Conservation (phyloP, 2,329 filamentous ascomycete genomes). For the Ophiostoma sp. region DNA sequence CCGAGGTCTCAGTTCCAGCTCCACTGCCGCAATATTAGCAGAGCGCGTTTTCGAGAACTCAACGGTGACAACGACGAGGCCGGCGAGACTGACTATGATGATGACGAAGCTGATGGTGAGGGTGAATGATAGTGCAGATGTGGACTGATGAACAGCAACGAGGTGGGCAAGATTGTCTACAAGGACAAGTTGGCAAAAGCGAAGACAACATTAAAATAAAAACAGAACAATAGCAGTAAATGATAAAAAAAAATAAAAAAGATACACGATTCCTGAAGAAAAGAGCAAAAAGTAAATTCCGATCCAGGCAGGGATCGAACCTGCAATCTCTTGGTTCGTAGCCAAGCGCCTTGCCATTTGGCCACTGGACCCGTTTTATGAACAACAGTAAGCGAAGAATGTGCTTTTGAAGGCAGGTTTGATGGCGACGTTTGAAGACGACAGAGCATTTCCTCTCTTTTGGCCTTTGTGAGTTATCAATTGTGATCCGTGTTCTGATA, state of each 20-base stretch:
- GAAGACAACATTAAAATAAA: background rate
- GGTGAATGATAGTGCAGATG: background rate
- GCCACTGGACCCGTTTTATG: conserved; percentile 32
- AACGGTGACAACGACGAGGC: background rate
- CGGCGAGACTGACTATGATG: background rate
- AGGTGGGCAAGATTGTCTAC: background rate
- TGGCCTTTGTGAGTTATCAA: background rate
- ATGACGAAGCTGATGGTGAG: too few species aligned
- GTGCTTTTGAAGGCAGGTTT: background rate
- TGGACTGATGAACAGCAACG: background rate
- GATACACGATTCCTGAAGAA: background rate
- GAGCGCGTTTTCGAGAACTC: background rate
- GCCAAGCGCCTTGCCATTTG: conserved; percentile 42
- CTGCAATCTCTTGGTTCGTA: conserved; percentile 43
- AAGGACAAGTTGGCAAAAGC: background rate
- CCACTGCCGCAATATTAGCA: background rate
- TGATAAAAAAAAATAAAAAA: background rate
- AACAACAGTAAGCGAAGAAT: background rate
- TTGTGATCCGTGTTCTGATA: background rate
- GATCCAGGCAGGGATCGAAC: conserved; percentile 41
- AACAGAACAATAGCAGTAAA: background rate
- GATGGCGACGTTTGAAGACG: background rate
- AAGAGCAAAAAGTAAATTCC: background rate
- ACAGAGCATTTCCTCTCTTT: background rate
- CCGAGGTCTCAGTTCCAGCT: background rate